These are phyloP conservation scores for Letharia columbiana DNA, from an alignment of 495 filamentous ascomycete genomes.

Conservation along the genomic window DNA sequence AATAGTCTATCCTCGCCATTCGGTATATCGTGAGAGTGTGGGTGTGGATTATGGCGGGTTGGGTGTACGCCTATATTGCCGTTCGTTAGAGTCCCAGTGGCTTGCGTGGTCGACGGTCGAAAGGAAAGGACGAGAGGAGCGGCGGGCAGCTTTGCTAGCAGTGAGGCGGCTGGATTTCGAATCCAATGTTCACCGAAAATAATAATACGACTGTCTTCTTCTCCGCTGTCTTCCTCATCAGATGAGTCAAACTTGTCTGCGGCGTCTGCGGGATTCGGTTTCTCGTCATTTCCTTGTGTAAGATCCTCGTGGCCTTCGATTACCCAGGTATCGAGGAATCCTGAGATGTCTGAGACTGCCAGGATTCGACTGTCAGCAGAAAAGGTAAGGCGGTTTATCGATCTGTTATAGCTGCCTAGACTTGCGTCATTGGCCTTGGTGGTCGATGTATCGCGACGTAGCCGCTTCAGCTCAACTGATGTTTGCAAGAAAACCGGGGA, in stretches of 20 bases:
- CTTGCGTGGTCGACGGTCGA: conserved; percentile 42
- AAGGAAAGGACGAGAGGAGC: conserved; percentile 68
- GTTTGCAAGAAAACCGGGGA: conserved; percentile 40
- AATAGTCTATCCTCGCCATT: conserved; percentile 55
- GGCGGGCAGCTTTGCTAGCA: conserved; percentile 69
- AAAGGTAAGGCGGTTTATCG: conserved; percentile 66
- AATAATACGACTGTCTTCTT: conserved; percentile 25
- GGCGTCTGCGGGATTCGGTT: conserved; percentile 23
- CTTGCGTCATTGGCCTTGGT: conserved; percentile 51
- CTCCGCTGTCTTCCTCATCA: conserved; percentile 45
- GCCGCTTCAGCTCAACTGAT: conserved; percentile 47
- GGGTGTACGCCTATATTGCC: conserved; percentile 35
- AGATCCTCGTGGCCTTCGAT: conserved; percentile 48
- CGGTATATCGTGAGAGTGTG: conserved; percentile 36
- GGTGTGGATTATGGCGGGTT: conserved; percentile 40
- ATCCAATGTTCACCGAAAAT: conserved; percentile 54
- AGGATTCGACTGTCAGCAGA: conserved; percentile 73
- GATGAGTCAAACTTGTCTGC: conserved; percentile 32
- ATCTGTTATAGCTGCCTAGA: conserved; percentile 68
- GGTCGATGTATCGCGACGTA: conserved; percentile 47
- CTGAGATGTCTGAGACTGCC: conserved; percentile 69
- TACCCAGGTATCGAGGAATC: conserved; percentile 80
- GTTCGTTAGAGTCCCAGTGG: conserved; percentile 33
- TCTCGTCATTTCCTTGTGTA: conserved; percentile 17
- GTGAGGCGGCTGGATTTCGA: conserved; percentile 54